Evolutionary conservation across 352 stramenopile genomes (phyloP).

Genomic region (Blastocystis sp.): DNA sequence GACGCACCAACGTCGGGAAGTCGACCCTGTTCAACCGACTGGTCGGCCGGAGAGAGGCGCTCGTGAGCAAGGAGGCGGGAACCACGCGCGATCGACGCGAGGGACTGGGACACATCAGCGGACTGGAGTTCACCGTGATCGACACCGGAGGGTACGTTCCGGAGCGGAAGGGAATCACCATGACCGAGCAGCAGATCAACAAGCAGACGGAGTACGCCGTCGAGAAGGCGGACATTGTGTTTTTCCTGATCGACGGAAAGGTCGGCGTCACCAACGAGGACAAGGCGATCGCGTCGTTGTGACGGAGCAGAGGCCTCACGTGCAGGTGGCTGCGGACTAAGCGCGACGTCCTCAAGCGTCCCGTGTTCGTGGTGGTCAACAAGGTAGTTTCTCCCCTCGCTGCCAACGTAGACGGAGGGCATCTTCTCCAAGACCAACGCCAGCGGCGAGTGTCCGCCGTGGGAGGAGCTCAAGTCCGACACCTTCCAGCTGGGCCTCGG

Average conservation of each 20-base stretch:
- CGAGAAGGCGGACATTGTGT: conserved; percentile 69
- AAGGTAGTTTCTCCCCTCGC: conserved; percentile 45
- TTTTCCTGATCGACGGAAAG: conserved; percentile 65
- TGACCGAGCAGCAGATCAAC: conserved; percentile 67
- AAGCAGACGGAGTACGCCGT: conserved; percentile 75
- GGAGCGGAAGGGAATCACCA: background rate
- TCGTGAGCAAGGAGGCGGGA: conserved; percentile 74
- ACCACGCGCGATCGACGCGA: conserved; percentile 81
- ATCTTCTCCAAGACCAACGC: conserved; percentile 4
- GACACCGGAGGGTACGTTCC: conserved; percentile 63
- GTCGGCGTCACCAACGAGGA: conserved; percentile 64
- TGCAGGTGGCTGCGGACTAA: conserved; percentile 33
- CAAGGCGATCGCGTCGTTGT: conserved; percentile 47
- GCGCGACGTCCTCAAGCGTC: background rate
- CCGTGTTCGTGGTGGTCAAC: conserved; percentile 59
- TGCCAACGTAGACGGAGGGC: conserved; percentile 25
- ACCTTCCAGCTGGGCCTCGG: conserved; percentile 62
- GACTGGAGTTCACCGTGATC: conserved; percentile 62
- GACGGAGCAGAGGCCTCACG: background rate
- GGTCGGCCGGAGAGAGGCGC: conserved; percentile 67
- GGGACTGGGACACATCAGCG: conserved; percentile 60
- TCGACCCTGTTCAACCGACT: conserved; percentile 70
- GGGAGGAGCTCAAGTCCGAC: conserved; percentile 51
- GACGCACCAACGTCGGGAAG: conserved; percentile 79
- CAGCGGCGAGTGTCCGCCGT: background rate